A percentile compares a stretch with the other conserved stretches of the same genome.
These are phyloP conservation scores for Marasmius oreades DNA, from an alignment of 1,284 basidiomycete genomes.

Conservation along the genomic window DNA sequence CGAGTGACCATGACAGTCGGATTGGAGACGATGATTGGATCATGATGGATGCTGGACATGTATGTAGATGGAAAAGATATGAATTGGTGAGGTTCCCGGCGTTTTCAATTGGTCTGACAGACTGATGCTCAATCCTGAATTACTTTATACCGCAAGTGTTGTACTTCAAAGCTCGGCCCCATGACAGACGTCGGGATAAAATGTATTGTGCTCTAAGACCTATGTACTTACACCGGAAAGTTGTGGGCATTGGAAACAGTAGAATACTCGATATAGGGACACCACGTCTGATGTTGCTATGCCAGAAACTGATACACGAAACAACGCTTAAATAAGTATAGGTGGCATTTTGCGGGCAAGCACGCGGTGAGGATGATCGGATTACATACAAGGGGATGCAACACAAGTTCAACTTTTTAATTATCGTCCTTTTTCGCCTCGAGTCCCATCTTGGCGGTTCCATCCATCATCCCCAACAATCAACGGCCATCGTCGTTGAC, in stretches of 20 bases:
- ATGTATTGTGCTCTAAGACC: not conserved
- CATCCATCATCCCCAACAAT: conserved; percentile 12
- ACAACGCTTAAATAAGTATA: not conserved
- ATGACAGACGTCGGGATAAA: not conserved
- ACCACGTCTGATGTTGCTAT: not conserved
- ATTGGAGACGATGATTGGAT: conserved; percentile 10
- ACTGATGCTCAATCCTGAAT: not conserved
- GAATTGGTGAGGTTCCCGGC: not conserved
- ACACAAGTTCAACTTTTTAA: conserved; percentile 14
- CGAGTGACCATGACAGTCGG: conserved; percentile 21
- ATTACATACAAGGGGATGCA: conserved; percentile 13
- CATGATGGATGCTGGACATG: conserved; percentile 5
- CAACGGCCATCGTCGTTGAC: conserved; percentile 15
- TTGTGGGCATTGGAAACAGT: no score
- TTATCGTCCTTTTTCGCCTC: conserved; percentile 15
- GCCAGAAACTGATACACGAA: not conserved
- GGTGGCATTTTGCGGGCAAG: not conserved
- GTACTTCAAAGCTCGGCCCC: not conserved
- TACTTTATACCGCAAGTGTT: not conserved
- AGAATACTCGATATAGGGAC: not conserved
- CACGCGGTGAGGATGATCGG: conserved; percentile 11
- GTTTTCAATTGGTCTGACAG: not conserved
- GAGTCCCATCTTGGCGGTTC: conserved; percentile 20
- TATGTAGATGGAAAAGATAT: conserved; percentile 1
- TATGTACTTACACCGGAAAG: no score